Evolutionary conservation across 1,284 basidiomycete species (phyloP).

Genomic region (Neotropicomus parvogracilis): DNA sequence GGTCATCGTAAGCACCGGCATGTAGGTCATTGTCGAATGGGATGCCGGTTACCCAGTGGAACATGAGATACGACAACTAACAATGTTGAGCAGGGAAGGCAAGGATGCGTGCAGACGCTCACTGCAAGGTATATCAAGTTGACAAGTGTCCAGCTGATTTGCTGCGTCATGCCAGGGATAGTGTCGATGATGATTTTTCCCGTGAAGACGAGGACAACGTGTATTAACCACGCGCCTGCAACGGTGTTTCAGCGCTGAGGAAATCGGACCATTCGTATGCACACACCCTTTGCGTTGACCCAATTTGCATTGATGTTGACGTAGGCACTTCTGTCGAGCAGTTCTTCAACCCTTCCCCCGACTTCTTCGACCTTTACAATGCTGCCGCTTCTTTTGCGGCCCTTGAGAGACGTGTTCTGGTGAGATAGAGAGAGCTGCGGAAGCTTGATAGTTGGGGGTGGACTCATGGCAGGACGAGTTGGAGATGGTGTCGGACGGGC

Average conservation of each 20-base stretch:
- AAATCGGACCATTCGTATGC: background rate
- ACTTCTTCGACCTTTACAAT: conserved; percentile 88
- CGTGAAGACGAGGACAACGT: conserved; percentile 86
- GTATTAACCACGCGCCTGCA: conserved; percentile 95
- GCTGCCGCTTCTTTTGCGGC: conserved; percentile 71
- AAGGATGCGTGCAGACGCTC: conserved; percentile 35
- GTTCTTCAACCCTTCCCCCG: conserved; percentile 73
- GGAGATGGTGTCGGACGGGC: background rate
- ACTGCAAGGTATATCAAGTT: conserved; percentile 92
- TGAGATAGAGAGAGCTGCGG: conserved; percentile 45
- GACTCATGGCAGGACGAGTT: conserved; percentile 37
- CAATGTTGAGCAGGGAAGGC: conserved; percentile 2
- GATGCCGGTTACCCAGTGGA: conserved; percentile 96
- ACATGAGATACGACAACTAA: conserved; percentile 97
- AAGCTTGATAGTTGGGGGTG: conserved; percentile 47
- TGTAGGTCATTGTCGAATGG: conserved; percentile 89
- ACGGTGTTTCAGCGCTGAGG: conserved; percentile 4
- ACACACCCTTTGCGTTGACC: conserved; percentile 95
- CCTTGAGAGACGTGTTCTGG: conserved; percentile 36
- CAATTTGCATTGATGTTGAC: conserved; percentile 94
- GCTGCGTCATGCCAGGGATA: conserved; percentile 90
- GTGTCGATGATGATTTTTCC: conserved; percentile 95
- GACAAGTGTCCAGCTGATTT: conserved; percentile 94
- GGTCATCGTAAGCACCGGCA: conserved; percentile 93
- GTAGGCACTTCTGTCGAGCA: conserved; percentile 79